phyloP scores from a whole-genome alignment of 345 rosid genomes.

The Hypericum androsaemum region DNA sequence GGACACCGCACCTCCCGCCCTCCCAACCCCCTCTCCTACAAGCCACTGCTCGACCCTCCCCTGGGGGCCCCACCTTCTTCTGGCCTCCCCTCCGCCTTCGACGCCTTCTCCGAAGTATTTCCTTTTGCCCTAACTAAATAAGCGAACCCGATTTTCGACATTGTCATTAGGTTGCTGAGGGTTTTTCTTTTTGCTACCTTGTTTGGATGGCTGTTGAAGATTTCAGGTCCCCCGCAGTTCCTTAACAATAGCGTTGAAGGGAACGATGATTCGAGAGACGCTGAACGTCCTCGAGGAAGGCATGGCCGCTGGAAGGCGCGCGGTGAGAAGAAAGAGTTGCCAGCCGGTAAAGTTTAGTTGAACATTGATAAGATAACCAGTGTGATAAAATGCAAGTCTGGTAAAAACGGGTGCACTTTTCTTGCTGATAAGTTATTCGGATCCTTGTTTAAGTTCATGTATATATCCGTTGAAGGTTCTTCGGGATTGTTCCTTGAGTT shows the following conservation, averaged over 20 bases:
- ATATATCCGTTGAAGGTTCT: too few relatives aligned
- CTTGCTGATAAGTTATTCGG: too few relatives aligned
- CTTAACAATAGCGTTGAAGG: constrained; percentile 51
- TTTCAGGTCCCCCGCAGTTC: constrained; percentile 85
- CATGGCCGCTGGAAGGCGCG: constrained; percentile 39
- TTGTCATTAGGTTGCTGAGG: neutral
- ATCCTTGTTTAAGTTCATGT: too few relatives aligned
- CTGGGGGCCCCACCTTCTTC: constrained; percentile 28
- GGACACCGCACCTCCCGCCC: constrained; percentile 8
- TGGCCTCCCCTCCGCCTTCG: constrained; percentile 75
- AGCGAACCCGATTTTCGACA: neutral
- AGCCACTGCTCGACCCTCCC: constrained; percentile 35
- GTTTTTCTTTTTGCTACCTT: constrained; percentile 3
- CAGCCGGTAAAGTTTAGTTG: constrained; percentile 35
- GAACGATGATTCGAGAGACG: constrained; percentile 29
- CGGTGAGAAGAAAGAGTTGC: constrained; percentile 55
- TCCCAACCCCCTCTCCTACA: constrained; percentile 14
- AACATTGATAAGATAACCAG: neutral
- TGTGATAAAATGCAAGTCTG: neutral
- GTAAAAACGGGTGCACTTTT: too few relatives aligned
- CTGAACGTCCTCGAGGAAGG: constrained; percentile 29
- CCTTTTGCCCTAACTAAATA: neutral
- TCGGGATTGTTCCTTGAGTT: too few relatives aligned
- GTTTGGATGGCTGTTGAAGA: constrained; percentile 32
- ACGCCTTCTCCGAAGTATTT: constrained; percentile 70